A percentile compares a stretch with the other conserved stretches of the same genome.
These are phyloP conservation scores for Danielia reshetovae DNA, from an alignment of 805 yeast genomes.

Conservation along the genomic window DNA sequence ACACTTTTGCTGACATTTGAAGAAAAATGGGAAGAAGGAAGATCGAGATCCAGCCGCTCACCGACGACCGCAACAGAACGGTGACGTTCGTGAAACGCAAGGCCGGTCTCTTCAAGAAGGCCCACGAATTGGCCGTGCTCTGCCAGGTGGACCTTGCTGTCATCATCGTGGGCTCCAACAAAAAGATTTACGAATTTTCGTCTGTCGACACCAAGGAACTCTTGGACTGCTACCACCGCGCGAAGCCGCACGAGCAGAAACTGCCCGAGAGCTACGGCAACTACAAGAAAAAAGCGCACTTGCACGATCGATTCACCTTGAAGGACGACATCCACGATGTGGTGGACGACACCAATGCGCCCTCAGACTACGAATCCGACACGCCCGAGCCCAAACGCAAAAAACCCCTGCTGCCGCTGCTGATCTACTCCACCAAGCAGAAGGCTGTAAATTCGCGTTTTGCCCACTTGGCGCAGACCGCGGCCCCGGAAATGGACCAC, in stretches of 20 bases:
- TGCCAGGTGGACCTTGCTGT: constrained; percentile 94
- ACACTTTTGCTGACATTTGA: no score
- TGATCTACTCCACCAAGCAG: constrained; percentile 11
- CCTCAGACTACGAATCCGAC: constrained; percentile 33
- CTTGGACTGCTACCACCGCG: constrained; percentile 20
- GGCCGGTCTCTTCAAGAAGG: constrained; percentile 88
- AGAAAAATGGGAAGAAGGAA: constrained; percentile 97
- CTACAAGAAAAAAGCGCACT: constrained; percentile 38
- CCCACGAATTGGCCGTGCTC: constrained; percentile 79
- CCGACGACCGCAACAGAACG: constrained; percentile 81
- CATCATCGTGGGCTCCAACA: constrained; percentile 76
- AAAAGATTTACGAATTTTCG: constrained; percentile 80
- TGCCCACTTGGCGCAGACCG: constrained; percentile 4
- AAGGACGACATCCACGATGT: constrained; percentile 18
- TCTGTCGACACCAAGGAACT: constrained; percentile 54
- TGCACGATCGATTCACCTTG: constrained; percentile 11
- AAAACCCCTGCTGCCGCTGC: constrained; percentile 13
- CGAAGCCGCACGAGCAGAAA: constrained; percentile 52
- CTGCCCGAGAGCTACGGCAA: constrained; percentile 66
- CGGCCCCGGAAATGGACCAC: constrained; percentile 6
- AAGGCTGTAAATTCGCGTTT: constrained; percentile 10
- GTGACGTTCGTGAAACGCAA: constrained; percentile 91
- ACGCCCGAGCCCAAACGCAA: constrained; percentile 32
- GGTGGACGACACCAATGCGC: constrained; percentile 9
- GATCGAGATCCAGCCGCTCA: constrained; percentile 86